phyloP scores from a whole-genome alignment of 805 yeast genomes.

The Ogataea dorogensis region DNA sequence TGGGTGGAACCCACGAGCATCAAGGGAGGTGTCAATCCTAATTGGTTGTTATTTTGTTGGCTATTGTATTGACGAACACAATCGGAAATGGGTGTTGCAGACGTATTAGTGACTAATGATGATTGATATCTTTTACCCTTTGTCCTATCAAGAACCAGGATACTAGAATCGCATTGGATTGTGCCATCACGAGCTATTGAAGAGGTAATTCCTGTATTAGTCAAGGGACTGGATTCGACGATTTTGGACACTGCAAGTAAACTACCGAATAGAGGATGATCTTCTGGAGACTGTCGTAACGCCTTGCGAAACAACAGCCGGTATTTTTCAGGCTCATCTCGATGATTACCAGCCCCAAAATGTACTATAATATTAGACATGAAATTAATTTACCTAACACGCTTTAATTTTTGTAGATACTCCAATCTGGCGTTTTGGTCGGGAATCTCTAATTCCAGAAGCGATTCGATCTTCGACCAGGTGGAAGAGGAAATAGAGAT shows the following conservation, averaged over 20 bases:
- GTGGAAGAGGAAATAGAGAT: slow-evolving; percentile 21
- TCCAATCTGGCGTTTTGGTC: slow-evolving; percentile 15
- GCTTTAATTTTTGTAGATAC: slow-evolving; percentile 24
- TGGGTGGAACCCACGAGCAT: slow-evolving; percentile 20
- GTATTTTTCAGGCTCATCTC: slow-evolving; percentile 1
- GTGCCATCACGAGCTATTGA: slow-evolving; percentile 40
- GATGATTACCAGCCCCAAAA: slow-evolving; percentile 52
- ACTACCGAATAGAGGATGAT: slow-evolving; percentile 2
- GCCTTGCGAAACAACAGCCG: slow-evolving; percentile 5
- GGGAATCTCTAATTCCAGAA: slow-evolving; percentile 35
- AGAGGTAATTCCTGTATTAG: slow-evolving; percentile 53
- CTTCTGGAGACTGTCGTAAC: neutral
- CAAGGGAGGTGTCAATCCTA: slow-evolving; percentile 36
- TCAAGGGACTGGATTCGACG: slow-evolving; percentile 38
- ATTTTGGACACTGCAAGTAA: slow-evolving; percentile 7
- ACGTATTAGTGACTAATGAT: slow-evolving; percentile 15
- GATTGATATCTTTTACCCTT: slow-evolving; percentile 18
- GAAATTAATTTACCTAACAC: slow-evolving; percentile 6
- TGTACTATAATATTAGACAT: no score
- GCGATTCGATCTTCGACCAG: slow-evolving; percentile 37
- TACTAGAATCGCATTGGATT: slow-evolving; percentile 46
- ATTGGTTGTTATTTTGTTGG: slow-evolving; percentile 20
- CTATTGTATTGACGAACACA: slow-evolving; percentile 23
- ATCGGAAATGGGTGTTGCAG: slow-evolving; percentile 35
- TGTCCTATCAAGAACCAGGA: slow-evolving; percentile 24